Percentiles rank a stretch among this genome's conserved stretches.
Evolutionary conservation across 257 asterid genomes (phyloP).

Genomic region (Lycium ferocissimum): DNA sequence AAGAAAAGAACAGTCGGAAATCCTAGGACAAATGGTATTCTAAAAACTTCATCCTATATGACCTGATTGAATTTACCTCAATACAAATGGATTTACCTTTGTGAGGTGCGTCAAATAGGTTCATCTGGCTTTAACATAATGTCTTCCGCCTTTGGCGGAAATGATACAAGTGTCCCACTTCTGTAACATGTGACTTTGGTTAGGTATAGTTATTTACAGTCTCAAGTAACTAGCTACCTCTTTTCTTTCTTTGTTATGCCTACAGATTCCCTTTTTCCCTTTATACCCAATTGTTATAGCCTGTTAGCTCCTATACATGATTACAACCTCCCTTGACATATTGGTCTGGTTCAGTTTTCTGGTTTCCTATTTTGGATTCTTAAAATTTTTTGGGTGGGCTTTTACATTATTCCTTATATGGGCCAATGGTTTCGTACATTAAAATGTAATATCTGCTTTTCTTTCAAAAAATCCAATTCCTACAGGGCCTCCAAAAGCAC

Average conservation of each 20-base stretch:
- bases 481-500: not conserved
- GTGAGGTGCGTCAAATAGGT: conserved; percentile 5
- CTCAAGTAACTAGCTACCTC: not conserved
- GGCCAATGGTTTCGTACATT: not conserved
- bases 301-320: not conserved
- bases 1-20: conserved; percentile 74
- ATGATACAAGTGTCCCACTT: not conserved
- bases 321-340: not conserved
- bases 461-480: not conserved
- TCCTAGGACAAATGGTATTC: conserved; percentile 33
- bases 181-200: not conserved
- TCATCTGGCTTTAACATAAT: not conserved
- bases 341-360: not conserved
- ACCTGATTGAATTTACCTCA: not conserved
- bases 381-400: not conserved
- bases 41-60: not conserved
- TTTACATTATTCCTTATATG: not conserved
- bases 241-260: not conserved
- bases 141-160: not conserved
- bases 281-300: not conserved
- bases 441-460: not conserved
- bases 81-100: not conserved
- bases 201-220: not conserved
- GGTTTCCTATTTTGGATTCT: not conserved
- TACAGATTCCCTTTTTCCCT: not conserved